These are phyloP conservation scores for Stenogyne calaminthoides DNA, from an alignment of 305 asterid species.

Conservation along the genomic window DNA sequence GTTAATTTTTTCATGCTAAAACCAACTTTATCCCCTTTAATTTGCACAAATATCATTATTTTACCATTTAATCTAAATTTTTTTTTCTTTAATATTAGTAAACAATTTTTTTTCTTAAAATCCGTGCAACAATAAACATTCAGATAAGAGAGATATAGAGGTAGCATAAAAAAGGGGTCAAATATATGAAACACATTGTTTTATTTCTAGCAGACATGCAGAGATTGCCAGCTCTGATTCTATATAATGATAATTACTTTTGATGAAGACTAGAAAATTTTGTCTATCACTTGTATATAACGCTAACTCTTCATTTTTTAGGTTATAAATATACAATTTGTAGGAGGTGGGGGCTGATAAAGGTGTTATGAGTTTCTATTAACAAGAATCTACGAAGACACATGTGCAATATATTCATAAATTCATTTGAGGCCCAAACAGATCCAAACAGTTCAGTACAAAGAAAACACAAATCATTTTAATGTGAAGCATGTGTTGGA, in stretches of 20 bases:
- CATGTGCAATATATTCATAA: slow-evolving; percentile 17
- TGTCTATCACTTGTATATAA: slow-evolving; percentile 28
- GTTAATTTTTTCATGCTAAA: too few relatives aligned
- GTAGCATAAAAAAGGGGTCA: slow-evolving; percentile 50
- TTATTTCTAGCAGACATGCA: slow-evolving; percentile 23
- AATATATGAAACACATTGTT: slow-evolving; percentile 9
- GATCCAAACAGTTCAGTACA: background rate
- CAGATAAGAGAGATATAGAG: too few relatives aligned
- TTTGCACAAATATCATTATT: too few relatives aligned
- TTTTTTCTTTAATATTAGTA: too few relatives aligned
- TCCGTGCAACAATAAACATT: too few relatives aligned
- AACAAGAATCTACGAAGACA: slow-evolving; percentile 19
- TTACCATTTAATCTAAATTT: too few relatives aligned
- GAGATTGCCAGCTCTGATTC: slow-evolving; percentile 8
- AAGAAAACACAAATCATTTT: background rate
- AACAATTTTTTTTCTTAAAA: too few relatives aligned
- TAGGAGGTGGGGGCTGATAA: background rate
- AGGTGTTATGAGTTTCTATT: background rate
- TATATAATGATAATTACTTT: slow-evolving; percentile 30
- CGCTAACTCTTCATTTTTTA: background rate
- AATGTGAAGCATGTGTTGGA: background rate
- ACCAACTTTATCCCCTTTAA: too few relatives aligned
- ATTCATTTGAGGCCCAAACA: background rate
- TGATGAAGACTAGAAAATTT: slow-evolving; percentile 35
- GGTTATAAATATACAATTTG: slow-evolving; percentile 4